Evolutionary conservation across 495 filamentous ascomycete genomes (phyloP), one percentile per base, ranked within the genome.

Genomic region (Podospora pseudoanserina): DNA sequence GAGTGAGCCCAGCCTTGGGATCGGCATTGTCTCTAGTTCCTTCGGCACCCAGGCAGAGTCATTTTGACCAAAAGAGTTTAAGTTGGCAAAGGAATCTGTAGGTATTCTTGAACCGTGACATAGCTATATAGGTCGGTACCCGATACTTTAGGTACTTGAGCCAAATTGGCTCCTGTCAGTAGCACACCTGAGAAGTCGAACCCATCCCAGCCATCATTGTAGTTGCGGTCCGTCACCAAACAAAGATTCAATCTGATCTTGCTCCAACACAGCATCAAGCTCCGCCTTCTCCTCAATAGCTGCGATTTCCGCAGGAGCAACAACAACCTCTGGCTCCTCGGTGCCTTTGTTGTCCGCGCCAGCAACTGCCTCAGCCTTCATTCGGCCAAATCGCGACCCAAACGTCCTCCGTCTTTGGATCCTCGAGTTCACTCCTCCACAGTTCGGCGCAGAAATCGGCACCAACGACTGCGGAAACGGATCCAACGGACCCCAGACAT

Each of bases 381-480:
- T 30, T 26, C 16, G 23, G 5, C 19, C 58, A 19, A 56, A n/a
- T 20, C 66, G 39, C 39, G 18, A 16, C 34, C 66, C 56, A 44
- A 60, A 58, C 3, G 30, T 60, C 34, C 53, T 34, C 28, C 65
- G 19, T 19, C 16, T 60, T 57, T 15, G 6, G 2, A 44, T 27
- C 13, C 49, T 44, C n/a, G 34, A 34, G 7, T 53, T 57, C 1
- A 16, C 44, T 0, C 4, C 5, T 11, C 18, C 53, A 20, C 65
- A 67, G 1, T 53, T 26, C 2, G 30, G 49, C 30, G 20, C 4
- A 0, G 18, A 20, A 4, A 68, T 5, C 0, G 30, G 13, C 0
- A 69, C 56, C 1, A 55, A 44, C 3, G n/a, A 60, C 53, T 70
- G 64, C 11, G 64, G 68, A 7, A 70, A 70, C 0, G 68, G 68